Evolutionary conservation across 83 land plant species (phyloP), one percentile per base, ranked within the genome.

Genomic region (Diphasiastrum complanatum): DNA sequence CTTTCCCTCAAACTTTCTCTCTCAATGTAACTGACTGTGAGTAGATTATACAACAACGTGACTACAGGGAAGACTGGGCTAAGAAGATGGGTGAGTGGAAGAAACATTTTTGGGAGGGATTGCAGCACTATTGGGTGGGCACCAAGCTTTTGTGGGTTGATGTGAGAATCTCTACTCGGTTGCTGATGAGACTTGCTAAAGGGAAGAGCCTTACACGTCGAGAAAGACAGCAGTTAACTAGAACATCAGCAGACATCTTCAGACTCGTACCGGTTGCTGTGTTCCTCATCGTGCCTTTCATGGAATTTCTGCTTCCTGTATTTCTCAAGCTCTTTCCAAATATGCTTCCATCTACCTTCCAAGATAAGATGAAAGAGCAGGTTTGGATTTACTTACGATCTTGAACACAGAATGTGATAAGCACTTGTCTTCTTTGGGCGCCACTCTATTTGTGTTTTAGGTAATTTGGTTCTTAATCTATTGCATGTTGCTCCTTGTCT

Each of bases 291-390:
- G 59, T 55, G 28, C 59, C 59, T 1, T 55, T 55, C 31, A 55
- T 55, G 59, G 59, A 55, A 35, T 55, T 55, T 27, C 19, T 55
- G 34, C 19, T 55, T 6, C 59, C 59, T 16, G 59, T 55, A 18
- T 55, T 55, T 19, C 34, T 55, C 30, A 55, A 55, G 35, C 38
- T 55, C 14, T 55, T 55, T 19, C 59, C 59, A 20, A 55, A 55
- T 35, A 55, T 55, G 59, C 59, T 55, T 20, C 59, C 59, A 30
- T 55, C 59, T 11, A 55, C 59, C 18, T 55, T 55, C 35, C 59
- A 55, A 30, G 59, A 55, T 19, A 55, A 55, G 35, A 55, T 55
- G 59, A 55, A 55, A 55, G 59, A 55, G 19, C 59, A 55, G 59
- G 59, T 55, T 26, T 10, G 38, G 24, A 18, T 18, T 50, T n/a